Conservation (phyloP, 1,284 basidiomycete species). For the Trichosporon faecale region DNA sequence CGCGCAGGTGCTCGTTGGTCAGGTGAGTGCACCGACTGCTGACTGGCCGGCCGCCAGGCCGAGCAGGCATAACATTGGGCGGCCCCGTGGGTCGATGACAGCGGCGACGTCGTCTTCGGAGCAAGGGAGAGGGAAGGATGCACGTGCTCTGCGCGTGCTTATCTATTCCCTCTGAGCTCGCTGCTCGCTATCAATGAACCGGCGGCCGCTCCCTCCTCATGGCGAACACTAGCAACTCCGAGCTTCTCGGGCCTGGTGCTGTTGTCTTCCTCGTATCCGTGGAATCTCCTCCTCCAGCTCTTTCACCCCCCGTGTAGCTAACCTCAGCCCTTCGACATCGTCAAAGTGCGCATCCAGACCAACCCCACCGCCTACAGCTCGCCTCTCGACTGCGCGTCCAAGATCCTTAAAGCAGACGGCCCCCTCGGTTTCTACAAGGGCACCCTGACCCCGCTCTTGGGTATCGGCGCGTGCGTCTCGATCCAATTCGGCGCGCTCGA, state of each 20-base stretch:
- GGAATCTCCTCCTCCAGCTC: too few species aligned
- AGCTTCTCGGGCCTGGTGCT: background rate
- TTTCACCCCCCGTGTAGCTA: too few species aligned
- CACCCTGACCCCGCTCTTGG: conserved; percentile 85
- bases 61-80: too few species aligned
- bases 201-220: too few species aligned
- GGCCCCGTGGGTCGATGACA: conserved; percentile 7
- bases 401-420: conserved; percentile 86
- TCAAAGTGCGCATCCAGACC: conserved; percentile 94
- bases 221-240: too few species aligned
- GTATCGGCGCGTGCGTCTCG: conserved; percentile 84
- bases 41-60: too few species aligned
- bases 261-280: too few species aligned
- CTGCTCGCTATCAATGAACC: too few species aligned
- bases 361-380: conserved; percentile 81
- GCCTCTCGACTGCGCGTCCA: conserved; percentile 82
- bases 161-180: background rate
- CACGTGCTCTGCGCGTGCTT: background rate
- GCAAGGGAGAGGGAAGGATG: background rate
- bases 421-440: conserved; percentile 97
- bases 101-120: background rate
- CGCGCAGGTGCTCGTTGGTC: conserved; percentile 86
- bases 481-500: conserved; percentile 95
- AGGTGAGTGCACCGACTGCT: conserved; percentile 54
- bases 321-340: conserved; percentile 78